Evolutionary conservation across 2,329 filamentous ascomycete genomes (phyloP), one percentile per base, ranked within the genome.

Genomic region (Verticillium albo-atrum): DNA sequence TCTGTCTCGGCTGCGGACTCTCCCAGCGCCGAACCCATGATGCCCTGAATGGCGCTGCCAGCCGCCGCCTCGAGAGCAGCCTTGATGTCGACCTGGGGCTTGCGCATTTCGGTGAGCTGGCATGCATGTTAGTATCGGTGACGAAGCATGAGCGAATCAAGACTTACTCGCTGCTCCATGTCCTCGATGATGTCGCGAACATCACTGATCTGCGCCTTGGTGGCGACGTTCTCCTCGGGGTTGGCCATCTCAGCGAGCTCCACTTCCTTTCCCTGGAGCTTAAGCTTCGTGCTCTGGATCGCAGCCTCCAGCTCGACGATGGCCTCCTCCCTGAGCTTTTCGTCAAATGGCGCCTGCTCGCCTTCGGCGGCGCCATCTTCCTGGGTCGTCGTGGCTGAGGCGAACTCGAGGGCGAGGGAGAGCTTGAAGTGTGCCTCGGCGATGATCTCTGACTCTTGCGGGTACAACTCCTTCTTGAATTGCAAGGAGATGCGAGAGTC

Each of bases 351-450:
- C 75, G 76, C 84, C 54, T 70, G 69, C 30, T 75, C 74, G 14
- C 73, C 73, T n/a, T 76, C 75, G 23, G 77, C 75, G 3, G 79
- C 77, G 25, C 70, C 73, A 57, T 79, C 76, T 52, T 83, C 81
- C 17, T 83, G 83, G 14, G 80, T 75, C 1, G 84, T 80, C 6
- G 88, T 90, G 53, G 95, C 86, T 0, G 92, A 95, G 4, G 91
- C 91, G 67, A 98, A 98, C 71, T 99, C 95, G 28, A 99, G 83
- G 0, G 95, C 95, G 17, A 99, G 84, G 0, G 94, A 97, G 27
- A 99, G 87, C 76, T 97, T 98, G 80, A 90, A 99, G 77, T 99
- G 92, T 17, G 91, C 94, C 78, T 99, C 95, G 50, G 95, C 94
- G 59, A 98, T 84, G 56, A 96, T 83, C 67, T 92, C 90, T 15